A percentile compares a stretch with the other conserved stretches of the same genome.
Evolutionary conservation across 257 asterid genomes (phyloP).

Genomic region (Solanum clarkiae): DNA sequence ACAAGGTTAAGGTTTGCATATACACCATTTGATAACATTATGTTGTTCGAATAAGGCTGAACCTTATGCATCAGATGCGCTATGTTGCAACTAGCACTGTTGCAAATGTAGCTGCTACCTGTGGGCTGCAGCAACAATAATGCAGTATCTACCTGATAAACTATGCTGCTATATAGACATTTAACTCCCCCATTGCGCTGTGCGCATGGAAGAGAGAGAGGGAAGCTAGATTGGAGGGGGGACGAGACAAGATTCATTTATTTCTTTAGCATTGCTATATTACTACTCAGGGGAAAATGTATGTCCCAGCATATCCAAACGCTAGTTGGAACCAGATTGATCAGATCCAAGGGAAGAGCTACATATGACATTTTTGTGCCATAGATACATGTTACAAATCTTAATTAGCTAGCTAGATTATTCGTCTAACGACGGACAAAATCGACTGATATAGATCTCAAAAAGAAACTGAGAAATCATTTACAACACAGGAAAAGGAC

Average conservation of each 20-base stretch:
- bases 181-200: background rate
- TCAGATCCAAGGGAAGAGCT: background rate
- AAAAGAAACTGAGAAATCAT: background rate
- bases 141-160: background rate
- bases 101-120: background rate
- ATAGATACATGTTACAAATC: background rate
- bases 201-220: background rate
- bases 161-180: background rate
- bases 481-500: background rate
- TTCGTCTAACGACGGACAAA: background rate
- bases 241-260: background rate
- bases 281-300: background rate
- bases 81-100: background rate
- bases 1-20: background rate
- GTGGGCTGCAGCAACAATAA: background rate
- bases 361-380: background rate
- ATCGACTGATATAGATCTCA: background rate
- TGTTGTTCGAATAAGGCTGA: background rate
- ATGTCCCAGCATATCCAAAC: background rate
- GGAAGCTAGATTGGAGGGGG: too few relatives aligned
- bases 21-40: background rate
- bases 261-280: background rate
- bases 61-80: background rate
- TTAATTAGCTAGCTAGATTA: background rate
- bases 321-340: background rate